Percentiles rank a stretch among this genome's conserved stretches.
These are phyloP conservation scores for Singerocomus rubriflavus DNA, from an alignment of 1,284 basidiomycete genomes.

Conservation along the genomic window DNA sequence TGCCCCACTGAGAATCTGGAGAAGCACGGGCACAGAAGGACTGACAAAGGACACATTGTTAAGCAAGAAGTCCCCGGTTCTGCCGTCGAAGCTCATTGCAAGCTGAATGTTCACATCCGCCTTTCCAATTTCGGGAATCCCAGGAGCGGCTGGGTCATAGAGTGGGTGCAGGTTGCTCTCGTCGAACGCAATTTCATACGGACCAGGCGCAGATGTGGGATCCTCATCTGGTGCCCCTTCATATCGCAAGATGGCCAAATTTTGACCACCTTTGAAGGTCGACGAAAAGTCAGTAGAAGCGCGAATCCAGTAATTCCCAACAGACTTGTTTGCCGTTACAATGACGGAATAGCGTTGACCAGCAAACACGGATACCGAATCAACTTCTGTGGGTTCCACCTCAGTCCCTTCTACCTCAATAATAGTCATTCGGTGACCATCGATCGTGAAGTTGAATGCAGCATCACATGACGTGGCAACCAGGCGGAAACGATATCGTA, in stretches of 20 bases:
- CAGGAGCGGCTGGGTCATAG: constrained; percentile 32
- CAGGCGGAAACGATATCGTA: constrained; percentile 35
- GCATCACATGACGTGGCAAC: constrained; percentile 35
- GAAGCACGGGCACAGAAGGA: constrained; percentile 32
- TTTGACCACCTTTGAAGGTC: constrained; percentile 38
- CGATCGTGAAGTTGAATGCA: constrained; percentile 40
- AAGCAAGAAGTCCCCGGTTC: constrained; percentile 1
- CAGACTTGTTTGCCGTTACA: constrained; percentile 31
- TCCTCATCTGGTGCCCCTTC: constrained; percentile 41
- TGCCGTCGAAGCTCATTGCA: constrained; percentile 5
- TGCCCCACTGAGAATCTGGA: constrained; percentile 41
- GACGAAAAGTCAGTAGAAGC: constrained; percentile 12
- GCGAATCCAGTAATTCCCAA: constrained; percentile 49
- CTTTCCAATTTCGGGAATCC: constrained; percentile 26
- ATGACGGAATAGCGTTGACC: constrained; percentile 42
- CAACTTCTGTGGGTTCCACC: constrained; percentile 39
- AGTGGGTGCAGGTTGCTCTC: constrained; percentile 37
- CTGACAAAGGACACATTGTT: constrained; percentile 18
- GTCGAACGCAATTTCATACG: constrained; percentile 26
- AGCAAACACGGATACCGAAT: constrained; percentile 38
- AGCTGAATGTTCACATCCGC: constrained; percentile 30
- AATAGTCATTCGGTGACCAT: constrained; percentile 42
- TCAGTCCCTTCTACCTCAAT: constrained; percentile 50
- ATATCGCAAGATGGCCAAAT: constrained; percentile 56
- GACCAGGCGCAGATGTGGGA: constrained; percentile 37